Evolutionary conservation across 257 asterid species (phyloP).

Genomic region (Buddleja alternifolia): DNA sequence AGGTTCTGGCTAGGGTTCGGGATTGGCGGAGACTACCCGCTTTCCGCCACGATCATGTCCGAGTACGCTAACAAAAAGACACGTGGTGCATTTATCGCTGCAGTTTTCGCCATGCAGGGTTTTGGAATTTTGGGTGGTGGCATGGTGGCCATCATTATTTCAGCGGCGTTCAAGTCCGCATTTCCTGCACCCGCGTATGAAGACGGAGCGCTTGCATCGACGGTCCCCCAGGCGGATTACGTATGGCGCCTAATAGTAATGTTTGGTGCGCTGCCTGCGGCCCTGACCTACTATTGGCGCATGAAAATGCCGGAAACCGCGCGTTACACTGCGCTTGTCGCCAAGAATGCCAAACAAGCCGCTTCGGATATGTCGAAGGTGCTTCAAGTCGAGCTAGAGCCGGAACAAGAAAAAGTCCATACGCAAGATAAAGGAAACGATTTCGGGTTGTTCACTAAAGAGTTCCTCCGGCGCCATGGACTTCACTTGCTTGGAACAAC

Average conservation of each 20-base stretch:
- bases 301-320: slow-evolving; percentile 78
- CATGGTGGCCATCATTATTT: slow-evolving; percentile 46
- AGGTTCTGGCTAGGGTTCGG: slow-evolving; percentile 82
- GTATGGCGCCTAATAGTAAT: slow-evolving; percentile 66
- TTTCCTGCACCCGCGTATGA: slow-evolving; percentile 46
- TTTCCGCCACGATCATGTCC: slow-evolving; percentile 77
- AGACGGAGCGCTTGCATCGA: slow-evolving; percentile 31
- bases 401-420: slow-evolving; percentile 31
- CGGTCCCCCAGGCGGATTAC: slow-evolving; percentile 53
- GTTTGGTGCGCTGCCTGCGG: slow-evolving; percentile 64
- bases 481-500: slow-evolving; percentile 58
- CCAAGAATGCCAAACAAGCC: slow-evolving; percentile 50
- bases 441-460: slow-evolving; percentile 47
- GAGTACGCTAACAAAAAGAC: slow-evolving; percentile 74
- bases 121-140: slow-evolving; percentile 66
- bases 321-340: slow-evolving; percentile 60
- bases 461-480: slow-evolving; percentile 52
- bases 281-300: slow-evolving; percentile 60
- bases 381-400: slow-evolving; percentile 47
- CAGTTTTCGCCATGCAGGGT: slow-evolving; percentile 80
- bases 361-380: slow-evolving; percentile 60
- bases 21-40: slow-evolving; percentile 78
- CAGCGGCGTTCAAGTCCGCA: slow-evolving; percentile 41
- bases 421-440: not conserved
- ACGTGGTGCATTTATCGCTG: slow-evolving; percentile 74